Evolutionary conservation across 352 stramenopile genomes (phyloP).

Genomic region (Phytophthora litchii): DNA sequence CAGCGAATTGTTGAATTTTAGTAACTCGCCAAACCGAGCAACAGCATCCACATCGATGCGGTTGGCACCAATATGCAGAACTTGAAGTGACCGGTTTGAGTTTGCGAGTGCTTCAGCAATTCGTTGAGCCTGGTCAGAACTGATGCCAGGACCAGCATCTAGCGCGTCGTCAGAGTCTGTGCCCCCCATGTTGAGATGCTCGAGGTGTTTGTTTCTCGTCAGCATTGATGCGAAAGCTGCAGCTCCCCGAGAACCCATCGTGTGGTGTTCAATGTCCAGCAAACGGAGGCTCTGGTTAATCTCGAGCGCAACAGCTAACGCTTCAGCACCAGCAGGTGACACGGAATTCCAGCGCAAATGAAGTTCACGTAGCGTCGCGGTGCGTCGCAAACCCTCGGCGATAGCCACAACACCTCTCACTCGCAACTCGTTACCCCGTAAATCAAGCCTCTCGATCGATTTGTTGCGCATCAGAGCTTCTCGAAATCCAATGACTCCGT

Average conservation of each 20-base stretch:
- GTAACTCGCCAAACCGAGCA: constrained; percentile 52
- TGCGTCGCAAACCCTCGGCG: constrained; percentile 51
- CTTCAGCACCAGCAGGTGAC: constrained; percentile 55
- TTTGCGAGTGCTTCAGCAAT: constrained; percentile 52
- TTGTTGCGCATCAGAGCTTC: constrained; percentile 57
- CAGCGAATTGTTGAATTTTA: constrained; percentile 60
- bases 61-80: constrained; percentile 67
- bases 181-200: constrained; percentile 70
- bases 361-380: constrained; percentile 66
- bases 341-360: constrained; percentile 80
- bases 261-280: constrained; percentile 80
- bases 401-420: constrained; percentile 58
- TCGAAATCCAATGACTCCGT: constrained; percentile 50
- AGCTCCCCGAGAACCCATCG: constrained; percentile 61
- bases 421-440: constrained; percentile 71
- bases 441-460: constrained; percentile 57
- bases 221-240: constrained; percentile 72
- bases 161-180: constrained; percentile 60
- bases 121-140: constrained; percentile 46
- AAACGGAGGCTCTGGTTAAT: constrained; percentile 64
- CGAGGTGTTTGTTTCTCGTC: constrained; percentile 49
- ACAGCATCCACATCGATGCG: constrained; percentile 63
- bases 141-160: constrained; percentile 49
- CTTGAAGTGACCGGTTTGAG: constrained; percentile 55
- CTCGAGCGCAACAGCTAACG: constrained; percentile 55